Base-by-base conservation (phyloP, 2,329 filamentous ascomycete genomes). In the Polytolypa hystricis region DNA sequence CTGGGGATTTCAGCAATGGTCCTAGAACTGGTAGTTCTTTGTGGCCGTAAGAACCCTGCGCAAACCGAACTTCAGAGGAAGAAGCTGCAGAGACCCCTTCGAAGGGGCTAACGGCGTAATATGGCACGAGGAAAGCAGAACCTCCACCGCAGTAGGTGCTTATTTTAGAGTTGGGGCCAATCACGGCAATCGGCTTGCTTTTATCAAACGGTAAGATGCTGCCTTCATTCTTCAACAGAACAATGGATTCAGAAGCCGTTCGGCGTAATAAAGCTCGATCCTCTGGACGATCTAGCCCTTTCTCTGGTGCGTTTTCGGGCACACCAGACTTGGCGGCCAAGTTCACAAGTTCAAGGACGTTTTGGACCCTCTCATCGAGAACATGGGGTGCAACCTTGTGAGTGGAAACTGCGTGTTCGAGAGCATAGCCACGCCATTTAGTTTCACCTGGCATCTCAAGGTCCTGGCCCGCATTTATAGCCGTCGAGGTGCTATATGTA, bases 221-320 rank as follows among this genome's bases (percentile, higher is more conserved):
- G 25, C 70, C 69, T 9, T 83, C 70, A 45, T 87, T 87, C 60
- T 85, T 84, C 33, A 86, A 61, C 9, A 87, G 65, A 1, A 85
- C 80, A 6, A 84, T 76, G 3, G 76, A 76, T 51, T 85, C 79
- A 4, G 75, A 71, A 12, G 78, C 79, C 16, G 81, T 67, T 37
- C 70, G 67, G 12, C 82, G 70, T 15, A 84, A 69, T 30, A 85
- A 62, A 11, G 67, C 70, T 4, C 77, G 70, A 25, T 75, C 76
- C 52, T 81, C 71, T 0, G 71, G 66, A 0, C 72, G 79, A 49
- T 84, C 65, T 5, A 67, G 61, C 0, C 62, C 66, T 33, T 57
- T 61, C 52, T 79, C 74, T 0, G 66, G 61, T 0, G 69, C 73
- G 14, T 67, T 60, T 49, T 77, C 71, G 3, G 67, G 61, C 12